Percentiles rank a stretch among this genome's conserved stretches.
These are phyloP conservation scores for Aspergillus ochraceus DNA, from an alignment of 2,329 filamentous ascomycete genomes.

Conservation along the genomic window DNA sequence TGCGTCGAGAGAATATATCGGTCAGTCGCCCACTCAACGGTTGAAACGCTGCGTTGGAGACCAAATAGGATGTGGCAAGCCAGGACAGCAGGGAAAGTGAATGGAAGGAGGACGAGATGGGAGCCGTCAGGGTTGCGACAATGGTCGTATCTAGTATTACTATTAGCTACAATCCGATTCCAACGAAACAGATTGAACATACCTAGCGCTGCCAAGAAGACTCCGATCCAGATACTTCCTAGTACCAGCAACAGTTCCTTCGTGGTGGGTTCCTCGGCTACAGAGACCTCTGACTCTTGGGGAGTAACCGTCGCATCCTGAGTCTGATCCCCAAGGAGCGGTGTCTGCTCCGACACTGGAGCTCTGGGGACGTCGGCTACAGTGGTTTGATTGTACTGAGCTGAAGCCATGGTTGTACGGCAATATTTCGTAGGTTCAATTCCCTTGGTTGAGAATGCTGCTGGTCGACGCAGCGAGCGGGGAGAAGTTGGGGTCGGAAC, in stretches of 20 bases:
- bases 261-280: constrained; percentile 49
- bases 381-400: constrained; percentile 3
- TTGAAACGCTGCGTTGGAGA: constrained; percentile 83
- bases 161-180: background rate
- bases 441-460: no score
- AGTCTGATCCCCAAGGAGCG: constrained; percentile 26
- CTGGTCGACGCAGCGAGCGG: background rate
- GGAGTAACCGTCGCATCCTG: constrained; percentile 1
- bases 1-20: constrained; percentile 80
- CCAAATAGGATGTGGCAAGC: constrained; percentile 84
- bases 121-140: constrained; percentile 79
- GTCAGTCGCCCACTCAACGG: constrained; percentile 82
- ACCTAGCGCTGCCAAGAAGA: constrained; percentile 59
- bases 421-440: background rate
- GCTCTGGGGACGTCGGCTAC: constrained; percentile 3
- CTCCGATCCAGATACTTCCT: constrained; percentile 53
- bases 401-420: constrained; percentile 10
- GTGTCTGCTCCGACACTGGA: constrained; percentile 32
- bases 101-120: constrained; percentile 79
- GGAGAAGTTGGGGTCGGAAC: background rate
- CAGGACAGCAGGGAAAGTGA: constrained; percentile 81
- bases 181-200: constrained; percentile 1
- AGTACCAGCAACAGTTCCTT: constrained; percentile 51
- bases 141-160: constrained; percentile 66
- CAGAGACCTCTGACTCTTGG: constrained; percentile 17